A percentile compares a stretch with the other conserved stretches of the same genome.
Evolutionary conservation across 768 basidiomycete genomes (phyloP).

Genomic region (Porphyrellus cyaneotinctus): DNA sequence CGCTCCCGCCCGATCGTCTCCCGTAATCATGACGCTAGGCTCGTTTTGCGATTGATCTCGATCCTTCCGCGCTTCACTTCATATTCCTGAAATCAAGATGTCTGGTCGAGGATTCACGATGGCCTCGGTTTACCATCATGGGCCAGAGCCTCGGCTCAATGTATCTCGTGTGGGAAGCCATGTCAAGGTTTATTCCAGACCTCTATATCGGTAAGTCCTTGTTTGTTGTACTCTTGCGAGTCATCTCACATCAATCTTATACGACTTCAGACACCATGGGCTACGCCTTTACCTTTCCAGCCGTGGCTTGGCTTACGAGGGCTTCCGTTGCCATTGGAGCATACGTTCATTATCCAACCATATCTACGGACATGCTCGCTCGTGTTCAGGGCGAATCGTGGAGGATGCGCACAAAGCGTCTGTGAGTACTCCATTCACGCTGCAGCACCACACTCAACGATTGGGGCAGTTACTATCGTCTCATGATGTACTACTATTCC

Average conservation of each 20-base stretch:
- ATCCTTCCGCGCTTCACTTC: conserved; percentile 67
- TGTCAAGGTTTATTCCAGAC: conserved; percentile 77
- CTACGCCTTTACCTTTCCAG: conserved; percentile 89
- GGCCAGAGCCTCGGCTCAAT: conserved; percentile 91
- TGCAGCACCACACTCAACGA: neutral
- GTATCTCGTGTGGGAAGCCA: conserved; percentile 77
- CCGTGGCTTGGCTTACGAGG: conserved; percentile 53
- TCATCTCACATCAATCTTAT: conserved; percentile 5
- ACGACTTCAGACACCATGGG: conserved; percentile 85
- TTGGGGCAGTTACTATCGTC: conserved; percentile 70
- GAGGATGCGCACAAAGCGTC: conserved; percentile 23
- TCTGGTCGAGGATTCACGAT: conserved; percentile 76
- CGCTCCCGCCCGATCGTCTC: neutral
- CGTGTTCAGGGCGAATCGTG: conserved; percentile 49
- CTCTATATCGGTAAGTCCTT: conserved; percentile 73
- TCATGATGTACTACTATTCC: conserved; percentile 84
- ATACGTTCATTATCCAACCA: conserved; percentile 96
- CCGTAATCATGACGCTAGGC: conserved; percentile 41
- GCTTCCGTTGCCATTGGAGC: conserved; percentile 73
- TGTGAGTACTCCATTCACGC: conserved; percentile 15
- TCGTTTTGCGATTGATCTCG: conserved; percentile 75
- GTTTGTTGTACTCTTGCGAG: neutral
- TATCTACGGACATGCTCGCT: conserved; percentile 89
- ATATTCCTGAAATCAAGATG: conserved; percentile 70
- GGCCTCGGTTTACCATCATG: conserved; percentile 87